These are phyloP conservation scores for Pulveroboletus sp. DNA, from an alignment of 768 basidiomycete genomes.

Conservation along the genomic window DNA sequence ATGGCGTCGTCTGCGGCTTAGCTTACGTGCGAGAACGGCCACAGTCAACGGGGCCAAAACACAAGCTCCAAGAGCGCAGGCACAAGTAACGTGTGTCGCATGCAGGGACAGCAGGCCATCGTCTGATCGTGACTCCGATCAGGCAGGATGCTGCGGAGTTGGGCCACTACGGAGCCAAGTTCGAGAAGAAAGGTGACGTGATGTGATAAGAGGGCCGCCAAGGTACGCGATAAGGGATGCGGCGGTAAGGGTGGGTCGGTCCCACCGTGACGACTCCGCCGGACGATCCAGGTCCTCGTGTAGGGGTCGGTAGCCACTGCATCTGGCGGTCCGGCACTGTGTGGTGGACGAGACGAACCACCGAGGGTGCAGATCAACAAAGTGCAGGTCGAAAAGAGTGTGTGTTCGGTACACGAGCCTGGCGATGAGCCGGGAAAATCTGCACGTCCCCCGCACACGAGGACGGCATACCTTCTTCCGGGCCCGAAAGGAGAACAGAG, in stretches of 20 bases:
- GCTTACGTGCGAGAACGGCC: constrained; percentile 1
- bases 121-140: constrained; percentile 6
- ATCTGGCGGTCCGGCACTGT: constrained; percentile 11
- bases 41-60: constrained; percentile 5
- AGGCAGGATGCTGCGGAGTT: constrained; percentile 12
- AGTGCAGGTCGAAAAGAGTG: constrained; percentile 1
- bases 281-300: constrained; percentile 10
- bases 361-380: constrained; percentile 6
- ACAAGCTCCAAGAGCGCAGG: constrained; percentile 11
- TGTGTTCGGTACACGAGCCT: constrained; percentile 7
- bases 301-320: constrained; percentile 6
- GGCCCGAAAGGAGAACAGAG: too few relatives aligned
- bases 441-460: too few relatives aligned
- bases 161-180: constrained; percentile 5
- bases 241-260: not conserved
- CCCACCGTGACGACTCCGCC: constrained; percentile 12
- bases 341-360: constrained; percentile 8
- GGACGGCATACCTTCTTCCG: too few relatives aligned
- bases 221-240: constrained; percentile 2
- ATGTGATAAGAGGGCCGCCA: not conserved
- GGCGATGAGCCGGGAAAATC: constrained; percentile 6
- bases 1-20: not conserved
- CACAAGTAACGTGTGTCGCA: constrained; percentile 13
- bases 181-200: constrained; percentile 6
- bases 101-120: not conserved